A percentile compares a stretch with the other conserved stretches of the same genome.
Conservation (phyloP, 805 yeast genomes). For the Candida qinlingensis region DNA sequence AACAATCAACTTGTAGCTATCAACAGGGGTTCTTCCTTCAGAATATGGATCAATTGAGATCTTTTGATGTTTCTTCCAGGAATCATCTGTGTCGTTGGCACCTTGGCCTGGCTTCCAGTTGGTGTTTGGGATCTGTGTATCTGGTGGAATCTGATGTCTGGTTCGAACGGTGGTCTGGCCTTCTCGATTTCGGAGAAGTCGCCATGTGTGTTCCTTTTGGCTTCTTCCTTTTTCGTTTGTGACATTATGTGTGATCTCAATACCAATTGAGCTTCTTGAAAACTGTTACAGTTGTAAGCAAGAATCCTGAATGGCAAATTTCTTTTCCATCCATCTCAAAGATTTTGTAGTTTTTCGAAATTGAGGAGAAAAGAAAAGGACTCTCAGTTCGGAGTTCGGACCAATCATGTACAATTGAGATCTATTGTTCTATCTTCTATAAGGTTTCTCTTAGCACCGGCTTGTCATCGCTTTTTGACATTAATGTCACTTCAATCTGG, state of each 20-base stretch:
- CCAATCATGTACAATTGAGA: neutral
- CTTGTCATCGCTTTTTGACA: neutral
- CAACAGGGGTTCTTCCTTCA: conserved; percentile 22
- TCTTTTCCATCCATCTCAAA: too few relatives aligned
- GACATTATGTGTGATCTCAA: neutral
- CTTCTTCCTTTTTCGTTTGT: neutral
- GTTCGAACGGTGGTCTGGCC: conserved; percentile 20
- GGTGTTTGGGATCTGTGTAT: conserved; percentile 19
- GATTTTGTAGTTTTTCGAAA: too few relatives aligned
- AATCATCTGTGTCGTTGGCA: conserved; percentile 21
- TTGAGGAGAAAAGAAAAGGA: too few relatives aligned
- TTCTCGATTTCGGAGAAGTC: conserved; percentile 28
- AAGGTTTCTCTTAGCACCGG: conserved; percentile 1
- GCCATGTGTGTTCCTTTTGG: conserved; percentile 13
- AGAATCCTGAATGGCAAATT: too few relatives aligned
- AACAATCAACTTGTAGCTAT: conserved; percentile 46
- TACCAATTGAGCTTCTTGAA: too few relatives aligned
- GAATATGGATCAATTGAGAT: conserved; percentile 38
- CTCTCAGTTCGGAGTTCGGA: neutral
- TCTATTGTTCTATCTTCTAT: too few relatives aligned
- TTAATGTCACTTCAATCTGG: neutral
- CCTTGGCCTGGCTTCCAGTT: conserved; percentile 32
- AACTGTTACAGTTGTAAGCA: too few relatives aligned
- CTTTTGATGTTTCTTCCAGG: conserved; percentile 33
- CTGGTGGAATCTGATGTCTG: conserved; percentile 12